phyloP scores from a whole-genome alignment of 805 yeast species.

The Yarrowia porcina region DNA sequence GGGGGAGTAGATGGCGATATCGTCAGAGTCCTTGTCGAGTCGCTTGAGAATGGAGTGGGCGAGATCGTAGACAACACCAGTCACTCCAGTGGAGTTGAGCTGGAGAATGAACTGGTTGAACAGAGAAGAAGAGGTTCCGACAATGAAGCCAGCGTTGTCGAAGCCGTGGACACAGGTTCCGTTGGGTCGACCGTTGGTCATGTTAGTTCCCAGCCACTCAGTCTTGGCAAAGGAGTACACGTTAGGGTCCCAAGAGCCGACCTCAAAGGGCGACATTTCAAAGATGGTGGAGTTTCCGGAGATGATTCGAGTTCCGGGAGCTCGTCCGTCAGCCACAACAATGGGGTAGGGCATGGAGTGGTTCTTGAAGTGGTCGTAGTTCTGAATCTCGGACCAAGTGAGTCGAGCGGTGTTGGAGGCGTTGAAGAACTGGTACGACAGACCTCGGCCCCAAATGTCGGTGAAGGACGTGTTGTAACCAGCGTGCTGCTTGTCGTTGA shows the following conservation, averaged over 20 bases:
- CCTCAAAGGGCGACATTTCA: conserved; percentile 57
- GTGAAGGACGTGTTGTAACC: conserved; percentile 68
- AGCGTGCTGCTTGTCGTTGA: conserved; percentile 55
- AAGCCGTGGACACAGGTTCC: conserved; percentile 60
- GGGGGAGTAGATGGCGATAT: conserved; percentile 66
- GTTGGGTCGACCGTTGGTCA: conserved; percentile 56
- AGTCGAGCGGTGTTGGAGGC: conserved; percentile 63
- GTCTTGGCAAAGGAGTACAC: conserved; percentile 62
- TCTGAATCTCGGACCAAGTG: conserved; percentile 56
- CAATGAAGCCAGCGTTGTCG: conserved; percentile 76
- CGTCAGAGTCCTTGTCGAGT: conserved; percentile 51
- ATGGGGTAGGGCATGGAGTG: conserved; percentile 73
- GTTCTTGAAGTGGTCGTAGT: conserved; percentile 56
- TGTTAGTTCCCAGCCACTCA: conserved; percentile 66
- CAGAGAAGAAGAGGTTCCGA: conserved; percentile 80
- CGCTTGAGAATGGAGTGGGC: conserved; percentile 47
- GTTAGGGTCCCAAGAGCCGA: conserved; percentile 88
- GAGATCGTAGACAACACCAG: conserved; percentile 48
- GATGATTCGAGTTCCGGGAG: conserved; percentile 49
- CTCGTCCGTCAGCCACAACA: conserved; percentile 49
- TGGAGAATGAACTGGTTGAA: conserved; percentile 66
- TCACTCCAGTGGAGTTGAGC: conserved; percentile 52
- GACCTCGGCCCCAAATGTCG: conserved; percentile 78
- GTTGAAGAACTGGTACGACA: conserved; percentile 70
- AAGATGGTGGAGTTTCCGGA: conserved; percentile 62